These are phyloP conservation scores for Buxus sempervirens DNA, from an alignment of 164 flowering plant species.

Conservation along the genomic window DNA sequence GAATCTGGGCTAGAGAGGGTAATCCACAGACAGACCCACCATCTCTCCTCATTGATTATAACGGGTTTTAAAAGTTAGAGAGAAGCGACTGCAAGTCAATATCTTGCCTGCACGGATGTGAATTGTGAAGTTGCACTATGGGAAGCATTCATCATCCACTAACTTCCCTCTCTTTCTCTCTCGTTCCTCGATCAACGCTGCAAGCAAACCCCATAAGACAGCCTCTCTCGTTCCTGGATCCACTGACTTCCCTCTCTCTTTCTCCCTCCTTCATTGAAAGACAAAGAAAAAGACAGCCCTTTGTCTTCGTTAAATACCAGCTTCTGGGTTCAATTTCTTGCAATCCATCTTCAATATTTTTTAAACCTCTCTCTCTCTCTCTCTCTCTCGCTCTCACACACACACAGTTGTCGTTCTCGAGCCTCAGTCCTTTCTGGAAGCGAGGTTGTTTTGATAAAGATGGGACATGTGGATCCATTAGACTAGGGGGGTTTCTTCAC, in stretches of 20 bases:
- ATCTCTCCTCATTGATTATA: too few relatives aligned
- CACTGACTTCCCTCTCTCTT: constrained; percentile 20
- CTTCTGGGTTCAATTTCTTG: not conserved
- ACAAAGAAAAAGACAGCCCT: constrained; percentile 12
- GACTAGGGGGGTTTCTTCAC: not conserved
- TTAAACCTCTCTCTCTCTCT: constrained; percentile 1
- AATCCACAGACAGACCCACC: too few relatives aligned
- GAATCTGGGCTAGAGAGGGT: too few relatives aligned
- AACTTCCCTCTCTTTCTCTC: constrained; percentile 19
- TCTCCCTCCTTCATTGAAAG: too few relatives aligned
- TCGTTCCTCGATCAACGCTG: too few relatives aligned
- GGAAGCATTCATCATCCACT: constrained; percentile 17
- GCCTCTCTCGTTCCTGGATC: too few relatives aligned
- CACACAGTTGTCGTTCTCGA: too few relatives aligned
- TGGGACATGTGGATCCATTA: constrained; percentile 14
- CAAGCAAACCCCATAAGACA: too few relatives aligned
- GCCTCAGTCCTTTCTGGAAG: constrained; percentile 2
- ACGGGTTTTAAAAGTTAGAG: constrained; percentile 20
- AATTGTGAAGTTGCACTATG: too few relatives aligned
- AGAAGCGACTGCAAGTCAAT: constrained; percentile 16
- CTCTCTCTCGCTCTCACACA: constrained; percentile 2
- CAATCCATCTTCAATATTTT: too few relatives aligned
- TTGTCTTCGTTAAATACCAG: constrained; percentile 33
- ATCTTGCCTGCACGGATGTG: too few relatives aligned
- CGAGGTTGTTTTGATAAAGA: constrained; percentile 8